Base-by-base conservation (phyloP, 192 early-diverging fungal species). In the Funneliformis geosporum region DNA sequence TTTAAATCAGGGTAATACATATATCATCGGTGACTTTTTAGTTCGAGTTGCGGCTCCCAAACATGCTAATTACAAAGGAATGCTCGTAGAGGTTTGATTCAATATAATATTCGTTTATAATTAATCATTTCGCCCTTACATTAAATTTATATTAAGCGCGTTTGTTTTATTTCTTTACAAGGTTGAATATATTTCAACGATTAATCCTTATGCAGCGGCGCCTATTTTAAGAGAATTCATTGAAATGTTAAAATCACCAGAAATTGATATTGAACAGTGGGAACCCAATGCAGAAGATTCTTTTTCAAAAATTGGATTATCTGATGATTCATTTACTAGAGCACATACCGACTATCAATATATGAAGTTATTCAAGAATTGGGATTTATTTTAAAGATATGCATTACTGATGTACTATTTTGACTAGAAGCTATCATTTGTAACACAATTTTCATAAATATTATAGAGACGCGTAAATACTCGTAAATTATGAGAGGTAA, bases 241-340 rank as follows among this genome's bases (percentile, higher is more conserved):
- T 59, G 73, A 75, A 18, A 60, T 75, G 39, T 27, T 75, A 28
- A 42, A 60, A 9, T 28, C 60, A 25, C n/a, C 23, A 11, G 59
- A 75, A 60, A 27, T 59, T 5, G 18, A 33, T 4, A 61, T 75
- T 59, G 73, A 38, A 28, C 25, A 39, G 39, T 75, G 73, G 73
- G 28, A 55, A 21, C 33, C 50, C 0, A 4, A 28, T 12, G 47
- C 2, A n/a, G 59, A 75, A 27, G 7, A 75, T 55, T 33, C 73
- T 39, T 75, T 47, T 60, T 23, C 59, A 16, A 75, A 75, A 75
- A 55, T 75, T 39, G 73, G 73, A n/a, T 60, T 75, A 39, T 75
- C 73, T 40, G 73, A 75, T 40, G 73, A 75, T 39, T 3, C 33
- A 14, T 75, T 59, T 60, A 75, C 73, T 21, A 75, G 46, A 18